Percentiles rank a stretch among this genome's conserved stretches.
Conservation (phyloP, 2,329 filamentous ascomycete genomes). For the Aspergillus sp. region DNA sequence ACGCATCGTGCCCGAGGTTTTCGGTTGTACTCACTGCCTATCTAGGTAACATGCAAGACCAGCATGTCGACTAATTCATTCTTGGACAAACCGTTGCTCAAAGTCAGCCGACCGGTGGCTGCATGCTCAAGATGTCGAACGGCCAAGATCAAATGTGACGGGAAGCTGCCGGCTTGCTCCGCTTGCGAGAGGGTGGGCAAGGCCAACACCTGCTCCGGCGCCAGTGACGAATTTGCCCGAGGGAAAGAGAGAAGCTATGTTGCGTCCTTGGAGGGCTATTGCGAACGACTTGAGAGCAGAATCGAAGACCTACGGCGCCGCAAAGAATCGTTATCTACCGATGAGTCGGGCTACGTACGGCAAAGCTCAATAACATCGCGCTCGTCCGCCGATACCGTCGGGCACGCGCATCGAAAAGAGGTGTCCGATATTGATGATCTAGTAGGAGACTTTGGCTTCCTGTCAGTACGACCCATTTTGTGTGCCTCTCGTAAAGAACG, state of each 20-base stretch:
- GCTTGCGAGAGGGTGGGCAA: constrained; percentile 91
- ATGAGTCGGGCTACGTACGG: constrained; percentile 27
- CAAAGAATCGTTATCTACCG: constrained; percentile 27
- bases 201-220: constrained; percentile 83
- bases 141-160: constrained; percentile 97
- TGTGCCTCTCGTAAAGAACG: constrained; percentile 9
- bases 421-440: constrained; percentile 86
- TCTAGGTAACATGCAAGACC: constrained; percentile 22
- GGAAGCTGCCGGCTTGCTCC: constrained; percentile 90
- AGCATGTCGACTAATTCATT: constrained; percentile 37
- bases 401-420: constrained; percentile 58
- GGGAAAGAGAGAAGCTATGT: constrained; percentile 98
- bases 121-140: constrained; percentile 80
- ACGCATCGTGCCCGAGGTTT: too few species aligned
- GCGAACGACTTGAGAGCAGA: constrained; percentile 82
- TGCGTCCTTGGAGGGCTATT: constrained; percentile 84
- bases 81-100: constrained; percentile 41
- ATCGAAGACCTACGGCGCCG: constrained; percentile 51
- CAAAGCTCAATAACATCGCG: constrained; percentile 39
- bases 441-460: constrained; percentile 88
- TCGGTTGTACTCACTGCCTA: neutral
- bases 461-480: constrained; percentile 56
- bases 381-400: constrained; percentile 26
- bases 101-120: constrained; percentile 74
- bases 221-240: constrained; percentile 91